phyloP scores from a whole-genome alignment of 2,329 filamentous ascomycete species.

The Verticillium alfalfae region DNA sequence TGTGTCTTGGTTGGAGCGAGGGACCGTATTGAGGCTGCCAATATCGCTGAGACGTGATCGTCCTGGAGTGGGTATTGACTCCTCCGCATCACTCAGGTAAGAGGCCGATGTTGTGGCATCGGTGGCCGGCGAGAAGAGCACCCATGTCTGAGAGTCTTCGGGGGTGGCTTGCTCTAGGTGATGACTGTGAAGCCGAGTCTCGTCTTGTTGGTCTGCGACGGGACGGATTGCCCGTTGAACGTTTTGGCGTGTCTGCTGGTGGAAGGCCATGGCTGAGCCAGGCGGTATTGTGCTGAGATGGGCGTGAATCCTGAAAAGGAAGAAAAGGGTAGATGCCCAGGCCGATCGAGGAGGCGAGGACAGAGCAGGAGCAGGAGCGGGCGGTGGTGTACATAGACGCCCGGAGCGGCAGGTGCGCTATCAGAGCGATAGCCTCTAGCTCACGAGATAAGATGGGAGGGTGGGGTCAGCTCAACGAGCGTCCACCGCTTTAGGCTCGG shows the following conservation, averaged over 20 bases:
- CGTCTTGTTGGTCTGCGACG: constrained; percentile 30
- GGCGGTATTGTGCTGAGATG: background rate
- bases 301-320: background rate
- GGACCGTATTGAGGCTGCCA: constrained; percentile 68
- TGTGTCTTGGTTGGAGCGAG: constrained; percentile 50
- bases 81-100: constrained; percentile 62
- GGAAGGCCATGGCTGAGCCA: constrained; percentile 47
- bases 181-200: constrained; percentile 18
- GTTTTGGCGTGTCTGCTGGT: constrained; percentile 50
- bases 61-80: constrained; percentile 59
- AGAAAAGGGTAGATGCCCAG: background rate
- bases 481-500: background rate
- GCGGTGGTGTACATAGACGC: background rate
- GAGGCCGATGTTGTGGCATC: constrained; percentile 54
- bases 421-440: background rate
- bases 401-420: background rate
- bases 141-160: constrained; percentile 87
- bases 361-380: background rate
- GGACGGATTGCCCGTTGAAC: constrained; percentile 41
- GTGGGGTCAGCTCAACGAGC: background rate
- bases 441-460: constrained; percentile 2
- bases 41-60: constrained; percentile 74
- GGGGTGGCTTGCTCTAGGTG: constrained; percentile 29
- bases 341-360: background rate
- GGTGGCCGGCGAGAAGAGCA: constrained; percentile 79